A percentile compares a stretch with the other conserved stretches of the same genome.
Conservation (phyloP, 1,284 basidiomycete genomes). For the Ustilago sp. region DNA sequence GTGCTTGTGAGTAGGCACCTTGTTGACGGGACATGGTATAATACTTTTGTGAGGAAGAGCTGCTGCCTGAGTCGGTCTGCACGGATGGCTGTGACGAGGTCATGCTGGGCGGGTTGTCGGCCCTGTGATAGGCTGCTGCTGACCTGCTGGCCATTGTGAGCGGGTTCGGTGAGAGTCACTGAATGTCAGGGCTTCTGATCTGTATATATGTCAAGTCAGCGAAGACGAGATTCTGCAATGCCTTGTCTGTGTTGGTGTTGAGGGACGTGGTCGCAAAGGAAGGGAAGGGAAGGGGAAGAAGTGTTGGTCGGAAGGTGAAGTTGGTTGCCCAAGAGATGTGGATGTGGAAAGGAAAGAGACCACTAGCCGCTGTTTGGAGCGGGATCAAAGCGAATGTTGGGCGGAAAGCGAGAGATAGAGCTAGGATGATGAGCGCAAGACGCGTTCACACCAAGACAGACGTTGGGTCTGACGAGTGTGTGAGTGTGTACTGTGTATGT, state of each 20-base stretch:
- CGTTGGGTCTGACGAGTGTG: not conserved
- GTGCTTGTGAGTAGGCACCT: slow-evolving; percentile 2
- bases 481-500: no score
- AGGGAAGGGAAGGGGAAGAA: not conserved
- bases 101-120: slow-evolving; percentile 41
- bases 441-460: not conserved
- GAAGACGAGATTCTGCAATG: not conserved
- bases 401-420: slow-evolving; percentile 2
- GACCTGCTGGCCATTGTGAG: slow-evolving; percentile 30
- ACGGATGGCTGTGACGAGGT: slow-evolving; percentile 33
- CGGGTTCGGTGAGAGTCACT: not conserved
- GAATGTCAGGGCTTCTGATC: not conserved
- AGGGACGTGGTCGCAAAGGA: not conserved
- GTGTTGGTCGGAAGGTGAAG: not conserved
- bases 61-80: slow-evolving; percentile 37
- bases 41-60: slow-evolving; percentile 43
- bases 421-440: not conserved
- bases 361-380: slow-evolving; percentile 9
- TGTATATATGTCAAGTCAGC: not conserved
- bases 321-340: not conserved
- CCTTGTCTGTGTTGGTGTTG: not conserved
- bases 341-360: not conserved
- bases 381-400: not conserved
- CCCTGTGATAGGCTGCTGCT: slow-evolving; percentile 39
- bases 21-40: slow-evolving; percentile 25